phyloP scores from a whole-genome alignment of 2,329 filamentous ascomycete species.

The Sporothrix pseudoabietina region DNA sequence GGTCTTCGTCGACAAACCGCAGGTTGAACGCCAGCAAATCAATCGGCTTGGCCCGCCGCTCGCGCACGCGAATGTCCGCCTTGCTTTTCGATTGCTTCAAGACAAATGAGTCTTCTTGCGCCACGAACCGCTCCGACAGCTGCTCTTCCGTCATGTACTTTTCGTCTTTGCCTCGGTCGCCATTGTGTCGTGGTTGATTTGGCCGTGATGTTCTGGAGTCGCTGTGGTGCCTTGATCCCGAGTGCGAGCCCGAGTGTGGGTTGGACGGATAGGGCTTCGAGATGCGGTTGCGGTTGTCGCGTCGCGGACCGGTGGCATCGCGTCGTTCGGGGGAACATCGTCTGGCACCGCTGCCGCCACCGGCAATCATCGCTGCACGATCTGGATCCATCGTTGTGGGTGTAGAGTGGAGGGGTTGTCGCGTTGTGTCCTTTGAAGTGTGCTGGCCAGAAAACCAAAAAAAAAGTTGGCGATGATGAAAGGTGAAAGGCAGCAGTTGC shows the following conservation, averaged over 20 bases:
- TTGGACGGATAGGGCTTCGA: constrained; percentile 44
- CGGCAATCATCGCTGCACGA: constrained; percentile 57
- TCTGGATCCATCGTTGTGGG: constrained; percentile 54
- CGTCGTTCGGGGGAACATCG: constrained; percentile 46
- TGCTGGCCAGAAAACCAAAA: too few species aligned
- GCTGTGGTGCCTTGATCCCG: not conserved
- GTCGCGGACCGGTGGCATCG: constrained; percentile 58
- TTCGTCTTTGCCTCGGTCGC: constrained; percentile 33
- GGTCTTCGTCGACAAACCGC: constrained; percentile 81
- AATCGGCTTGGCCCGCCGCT: constrained; percentile 86
- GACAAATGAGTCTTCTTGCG: constrained; percentile 94
- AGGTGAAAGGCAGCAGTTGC: not conserved
- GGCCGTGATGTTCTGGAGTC: not conserved
- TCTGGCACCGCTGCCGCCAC: constrained; percentile 42
- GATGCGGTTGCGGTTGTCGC: constrained; percentile 59
- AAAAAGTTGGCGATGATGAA: not conserved
- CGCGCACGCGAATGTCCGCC: constrained; percentile 89
- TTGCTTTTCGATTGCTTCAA: constrained; percentile 98
- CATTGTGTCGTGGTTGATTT: constrained; percentile 31
- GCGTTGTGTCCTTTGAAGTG: not conserved
- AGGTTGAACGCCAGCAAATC: constrained; percentile 92
- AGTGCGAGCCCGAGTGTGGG: not conserved
- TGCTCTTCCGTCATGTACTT: constrained; percentile 67
- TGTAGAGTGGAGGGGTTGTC: not conserved
- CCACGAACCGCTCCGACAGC: constrained; percentile 79